Base-by-base conservation (phyloP, 305 asterid species). In the Fraxinus greggii region DNA sequence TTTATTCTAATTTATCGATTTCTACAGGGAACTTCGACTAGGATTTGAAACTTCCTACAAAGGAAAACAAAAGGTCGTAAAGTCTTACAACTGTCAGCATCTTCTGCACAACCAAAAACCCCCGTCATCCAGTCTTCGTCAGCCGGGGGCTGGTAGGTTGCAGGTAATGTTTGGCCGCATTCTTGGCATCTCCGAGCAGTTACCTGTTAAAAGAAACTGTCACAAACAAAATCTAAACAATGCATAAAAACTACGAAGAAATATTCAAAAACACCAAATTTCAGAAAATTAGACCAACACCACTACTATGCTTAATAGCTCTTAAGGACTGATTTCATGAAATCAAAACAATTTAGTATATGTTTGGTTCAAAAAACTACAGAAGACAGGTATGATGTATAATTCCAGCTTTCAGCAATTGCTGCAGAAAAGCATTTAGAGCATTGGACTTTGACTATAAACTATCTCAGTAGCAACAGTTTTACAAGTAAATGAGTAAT, bases 81-180 rank as follows among this genome's bases (percentile, higher is more conserved):
- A 80, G 31, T 28, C 90, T 83, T 88, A 91, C 97, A 91, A 67
- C 94, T 92, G 7, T 92, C 91, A 23, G 78, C 75, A 87, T 93
- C 96, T 83, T 93, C 96, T 0, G 79, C 74, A 82, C 97, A 93
- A 42, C 96, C 94, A 65, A 88, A 92, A 75, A 93, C 88, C 59
- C 96, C 97, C 4, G 93, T 87, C 31, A 75, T 85, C 97, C 94
- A 93, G 76, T 93, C 93, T 87, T 93, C 96, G 23, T 91, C 94
- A 32, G 93, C 90, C 0, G 94, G 94, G 31, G 96, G 96, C 24
- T 83, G 79, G 88, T 89, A 91, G 83, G 86, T 86, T 81, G 90
- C 81, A 26, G 97, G 97, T 80, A 93, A 83, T 40, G 88, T 78
- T 85, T 92, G 97, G 80, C 96, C 96, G 79, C 97, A 93, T 79